Evolutionary conservation across 768 basidiomycete species (phyloP), one percentile per base, ranked within the genome.

Genomic region (Amanita pseudoporphyria): DNA sequence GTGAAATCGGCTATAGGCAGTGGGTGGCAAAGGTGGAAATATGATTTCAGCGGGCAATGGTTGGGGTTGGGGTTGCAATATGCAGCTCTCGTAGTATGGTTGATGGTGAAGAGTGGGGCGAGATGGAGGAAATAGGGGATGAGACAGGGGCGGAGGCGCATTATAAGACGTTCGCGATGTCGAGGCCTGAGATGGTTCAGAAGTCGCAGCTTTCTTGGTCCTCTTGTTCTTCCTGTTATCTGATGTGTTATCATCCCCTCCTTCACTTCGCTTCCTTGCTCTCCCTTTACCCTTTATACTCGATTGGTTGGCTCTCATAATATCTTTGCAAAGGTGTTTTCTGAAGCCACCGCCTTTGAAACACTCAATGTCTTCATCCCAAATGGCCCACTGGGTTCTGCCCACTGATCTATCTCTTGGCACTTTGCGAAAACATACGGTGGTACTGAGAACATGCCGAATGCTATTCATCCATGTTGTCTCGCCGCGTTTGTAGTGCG

Each of bases 381-480:
- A 85, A 54, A 94, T 87, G 2, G 86, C 86, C 92, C 92, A 94
- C 30, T 85, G 76, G 19, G 87, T 88, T 42, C 90, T 79, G 30
- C 92, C 89, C 30, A 86, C 76, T 21, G 80, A 74, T 10, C 84
- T 78, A 52, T 88, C 83, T 18, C 92, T 72, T 2, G 81, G 78
- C 0, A 85, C 79, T 57, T 95, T 96, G 54, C 90, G 80, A 65
- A 96, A 97, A 58, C 85, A 86, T 32, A 85, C 79, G 38, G 94
- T 95, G 3, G 93, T 90, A 55, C 88, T 92, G 21, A 98, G 75
- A 42, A 94, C 93, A 65, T 98, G 94, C n/a, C 95, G 79, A 52
- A 98, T 91, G 49, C 91, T 94, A 65, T 96, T 96, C 81, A 94
- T 93, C 95, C 95, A 98, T 5, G 92, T 95, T 3, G 85, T 79